A percentile compares a stretch with the other conserved stretches of the same genome.
Evolutionary conservation across 225 moss, liverwort and hornwort genomes (phyloP).

Genomic region (Pleurozium schreberi): DNA sequence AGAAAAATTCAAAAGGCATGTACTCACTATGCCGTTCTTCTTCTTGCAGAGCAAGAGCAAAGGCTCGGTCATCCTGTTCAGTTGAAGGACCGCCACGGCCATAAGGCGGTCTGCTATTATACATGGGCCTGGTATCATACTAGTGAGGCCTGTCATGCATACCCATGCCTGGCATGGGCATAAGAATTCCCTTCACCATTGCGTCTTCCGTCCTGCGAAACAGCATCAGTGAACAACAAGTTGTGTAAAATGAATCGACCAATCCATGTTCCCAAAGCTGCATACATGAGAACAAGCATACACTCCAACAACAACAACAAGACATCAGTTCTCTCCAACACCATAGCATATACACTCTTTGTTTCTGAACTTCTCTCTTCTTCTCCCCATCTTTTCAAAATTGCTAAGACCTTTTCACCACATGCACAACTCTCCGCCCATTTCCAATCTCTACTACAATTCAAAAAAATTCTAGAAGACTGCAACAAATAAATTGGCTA

Average conservation of each 20-base stretch:
- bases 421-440: background rate
- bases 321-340: background rate
- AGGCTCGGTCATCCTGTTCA: constrained; percentile 27
- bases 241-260: background rate
- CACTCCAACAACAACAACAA: too few relatives aligned
- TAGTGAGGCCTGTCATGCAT: constrained; percentile 21
- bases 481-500: background rate
- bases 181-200: constrained; percentile 30
- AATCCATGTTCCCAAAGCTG: background rate
- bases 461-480: background rate
- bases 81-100: background rate
- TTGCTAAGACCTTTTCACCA: background rate
- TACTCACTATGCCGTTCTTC: constrained; percentile 30
- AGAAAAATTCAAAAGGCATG: background rate
- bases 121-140: constrained; percentile 5
- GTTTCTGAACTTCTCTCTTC: background rate
- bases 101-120: constrained; percentile 4
- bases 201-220: constrained; percentile 26
- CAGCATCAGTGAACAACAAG: background rate
- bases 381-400: background rate
- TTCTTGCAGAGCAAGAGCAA: constrained; percentile 24
- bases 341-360: background rate
- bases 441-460: background rate
- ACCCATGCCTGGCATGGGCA: constrained; percentile 15
- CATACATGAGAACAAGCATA: background rate